Evolutionary conservation across 2,329 filamentous ascomycete species (phyloP), one percentile per base, ranked within the genome.

Genomic region (Colletotrichum shisoi): DNA sequence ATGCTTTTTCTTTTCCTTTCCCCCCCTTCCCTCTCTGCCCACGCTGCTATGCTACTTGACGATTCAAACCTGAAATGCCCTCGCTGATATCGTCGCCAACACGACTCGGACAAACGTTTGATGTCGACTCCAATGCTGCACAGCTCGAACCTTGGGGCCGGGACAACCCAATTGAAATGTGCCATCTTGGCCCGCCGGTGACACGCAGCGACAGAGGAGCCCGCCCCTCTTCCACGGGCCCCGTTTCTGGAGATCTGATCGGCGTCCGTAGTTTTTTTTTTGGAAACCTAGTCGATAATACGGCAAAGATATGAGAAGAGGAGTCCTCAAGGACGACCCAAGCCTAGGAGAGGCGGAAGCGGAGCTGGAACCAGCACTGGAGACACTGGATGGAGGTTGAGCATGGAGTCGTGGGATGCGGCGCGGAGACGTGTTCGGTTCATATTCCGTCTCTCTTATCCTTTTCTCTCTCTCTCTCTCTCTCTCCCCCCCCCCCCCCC

Each of bases 231-330:
- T 2, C 31, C 31, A 34, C 31, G 46, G 45, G 53, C 61, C 61
- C 61, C 39, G 64, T 45, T 34, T 54, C 31, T 62, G 40, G 54
- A 49, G 61, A 67, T 67, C 60, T 56, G 64, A 67, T 64, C 61
- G 54, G 58, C 58, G 51, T 54, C 64, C 48, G 54, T 64, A 34
- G 9, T 3, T 8, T 31, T 34, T 34, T 31, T 34, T 51, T 51
- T 8, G 3, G 21, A 17, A 27, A 42, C 59, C 19, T 52, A 13
- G 46, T 48, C 40, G 39, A 52, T 42, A 52, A 39, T 39, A 17
- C 31, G 27, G 37, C 39, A 57, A 53, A 40, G 44, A 44, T 59
- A 51, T 39, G 19, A 27, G 17, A 46, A 40, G 15, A 40, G 15
- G 19, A 31, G 15, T 15, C 21, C 34, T 44, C 37, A 49, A 42